Base-by-base conservation (phyloP, 345 rosid species). In the Abelmoschus esculentus region DNA sequence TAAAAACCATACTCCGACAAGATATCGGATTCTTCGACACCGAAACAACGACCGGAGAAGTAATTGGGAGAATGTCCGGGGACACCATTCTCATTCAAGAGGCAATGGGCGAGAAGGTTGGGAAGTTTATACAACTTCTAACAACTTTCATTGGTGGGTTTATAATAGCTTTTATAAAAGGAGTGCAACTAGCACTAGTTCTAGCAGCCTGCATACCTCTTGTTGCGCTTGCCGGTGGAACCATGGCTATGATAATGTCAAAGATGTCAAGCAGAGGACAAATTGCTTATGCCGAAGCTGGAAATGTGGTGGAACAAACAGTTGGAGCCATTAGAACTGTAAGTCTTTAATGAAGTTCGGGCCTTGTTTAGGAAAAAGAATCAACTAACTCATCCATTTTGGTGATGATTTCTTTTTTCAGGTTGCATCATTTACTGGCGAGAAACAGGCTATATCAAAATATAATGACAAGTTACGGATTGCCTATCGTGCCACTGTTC, bases 51-150 rank as follows among this genome's bases (percentile, higher is more conserved):
- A 89, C 98, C 0, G 98, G 98, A 58, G 98, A 93, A 74, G 86
- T 93, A 58, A 82, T 93, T 50, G 96, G 93, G 60, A 86, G 98
- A 72, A 90, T 93, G 97, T 90, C 97, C 0, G 97, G 97, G 9
- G 98, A 93, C 70, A 93, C 98, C 4, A 81, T 93, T 67, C 85
- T 90, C 72, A 87, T 93, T 76, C 96, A 93, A 79, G 96, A 93
- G 0, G 98, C 98, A 32, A 85, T 92, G 88, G 97, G 98, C 18
- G 98, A 90, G 71, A 93, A 93, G 93, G 96, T 87, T 64, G 98
- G 96, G 61, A 93, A 90, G 72, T 85, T 80, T 42, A 74, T 83
- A 76, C 98, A 93, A 73, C 81, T 90, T 12, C 1, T 74, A 40
- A 59, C 93, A 38, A 82, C 91, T 1, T 93, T 93, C 80, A 0